These are phyloP conservation scores for Pyrenophora seminiperda DNA, from an alignment of 2,329 filamentous ascomycete genomes.

Conservation along the genomic window DNA sequence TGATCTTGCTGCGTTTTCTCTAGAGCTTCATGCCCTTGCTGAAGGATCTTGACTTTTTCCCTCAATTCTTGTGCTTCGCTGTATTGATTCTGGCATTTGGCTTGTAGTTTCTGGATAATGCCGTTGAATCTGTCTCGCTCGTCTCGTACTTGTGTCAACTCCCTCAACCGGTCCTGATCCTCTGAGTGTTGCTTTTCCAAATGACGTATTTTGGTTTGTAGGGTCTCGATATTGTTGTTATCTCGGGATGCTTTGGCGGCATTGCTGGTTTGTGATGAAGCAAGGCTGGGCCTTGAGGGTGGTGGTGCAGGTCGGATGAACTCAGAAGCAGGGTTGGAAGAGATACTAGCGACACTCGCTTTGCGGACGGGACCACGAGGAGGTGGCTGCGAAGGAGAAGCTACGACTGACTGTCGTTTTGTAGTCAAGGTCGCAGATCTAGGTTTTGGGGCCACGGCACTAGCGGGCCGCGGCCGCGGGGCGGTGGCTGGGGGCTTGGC, in stretches of 20 bases:
- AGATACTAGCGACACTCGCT: conserved; percentile 26
- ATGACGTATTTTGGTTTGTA: conserved; percentile 84
- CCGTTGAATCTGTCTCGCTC: conserved; percentile 79
- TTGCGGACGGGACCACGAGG: conserved; percentile 24
- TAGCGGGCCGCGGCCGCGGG: conserved; percentile 31
- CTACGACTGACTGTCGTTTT: conserved; percentile 31
- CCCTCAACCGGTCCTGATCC: conserved; percentile 82
- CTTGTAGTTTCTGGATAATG: conserved; percentile 88
- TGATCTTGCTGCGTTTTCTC: conserved; percentile 81
- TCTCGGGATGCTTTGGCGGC: conserved; percentile 26
- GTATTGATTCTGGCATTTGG: conserved; percentile 84
- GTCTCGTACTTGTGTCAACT: conserved; percentile 73
- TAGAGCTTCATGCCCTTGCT: conserved; percentile 69
- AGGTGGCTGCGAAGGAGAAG: conserved; percentile 13
- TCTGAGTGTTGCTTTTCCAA: conserved; percentile 85
- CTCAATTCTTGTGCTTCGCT: conserved; percentile 78
- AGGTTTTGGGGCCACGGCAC: conserved; percentile 24
- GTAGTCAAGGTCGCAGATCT: conserved; percentile 15
- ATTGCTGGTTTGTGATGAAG: conserved; percentile 22
- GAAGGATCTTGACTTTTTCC: conserved; percentile 76
- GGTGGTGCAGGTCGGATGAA: conserved; percentile 10
- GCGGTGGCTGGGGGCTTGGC: conserved; percentile 20
- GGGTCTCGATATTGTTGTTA: conserved; percentile 67
- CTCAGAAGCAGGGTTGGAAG: conserved; percentile 15
- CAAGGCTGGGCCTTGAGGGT: conserved; percentile 20